phyloP scores from a whole-genome alignment of 192 early-diverging fungal genomes.

The Coemansia sp. region DNA sequence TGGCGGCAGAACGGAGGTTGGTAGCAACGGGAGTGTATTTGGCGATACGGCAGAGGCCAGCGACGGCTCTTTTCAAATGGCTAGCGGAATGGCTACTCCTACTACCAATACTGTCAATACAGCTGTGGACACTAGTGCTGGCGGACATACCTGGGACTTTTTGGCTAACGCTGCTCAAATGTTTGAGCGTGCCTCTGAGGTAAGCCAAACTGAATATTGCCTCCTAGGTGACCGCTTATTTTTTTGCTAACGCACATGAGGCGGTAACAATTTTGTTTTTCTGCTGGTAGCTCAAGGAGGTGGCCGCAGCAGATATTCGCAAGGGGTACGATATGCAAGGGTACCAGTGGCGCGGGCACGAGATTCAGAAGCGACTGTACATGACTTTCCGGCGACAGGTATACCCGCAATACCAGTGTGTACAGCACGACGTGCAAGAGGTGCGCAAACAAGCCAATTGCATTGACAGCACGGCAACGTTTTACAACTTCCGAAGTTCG shows the following conservation, averaged over 20 bases:
- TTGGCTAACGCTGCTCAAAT: slow-evolving; percentile 45
- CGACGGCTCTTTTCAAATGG: slow-evolving; percentile 2
- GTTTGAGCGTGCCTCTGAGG: slow-evolving; percentile 42
- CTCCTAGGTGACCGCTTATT: neutral
- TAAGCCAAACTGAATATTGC: neutral
- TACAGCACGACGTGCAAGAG: slow-evolving; percentile 42
- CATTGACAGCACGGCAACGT: slow-evolving; percentile 17
- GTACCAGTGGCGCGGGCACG: slow-evolving; percentile 54
- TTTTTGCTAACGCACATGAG: neutral
- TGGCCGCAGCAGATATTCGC: slow-evolving; percentile 22
- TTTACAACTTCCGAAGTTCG: slow-evolving; percentile 36
- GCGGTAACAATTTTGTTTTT: neutral
- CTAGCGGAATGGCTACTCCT: slow-evolving; percentile 3
- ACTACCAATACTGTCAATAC: neutral
- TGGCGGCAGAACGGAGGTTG: neutral
- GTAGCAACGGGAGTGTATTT: slow-evolving; percentile 12
- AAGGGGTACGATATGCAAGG: slow-evolving; percentile 60
- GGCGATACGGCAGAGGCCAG: slow-evolving; percentile 3
- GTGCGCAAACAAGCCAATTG: slow-evolving; percentile 25
- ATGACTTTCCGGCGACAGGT: slow-evolving; percentile 52
- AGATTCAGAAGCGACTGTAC: slow-evolving; percentile 33
- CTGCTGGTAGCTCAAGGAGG: slow-evolving; percentile 25
- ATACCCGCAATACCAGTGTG: slow-evolving; percentile 52
- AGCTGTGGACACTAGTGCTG: slow-evolving; percentile 1
- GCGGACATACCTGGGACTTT: slow-evolving; percentile 38